Base-by-base conservation (phyloP, 768 basidiomycete genomes). In the Pulveroboletus frians region DNA sequence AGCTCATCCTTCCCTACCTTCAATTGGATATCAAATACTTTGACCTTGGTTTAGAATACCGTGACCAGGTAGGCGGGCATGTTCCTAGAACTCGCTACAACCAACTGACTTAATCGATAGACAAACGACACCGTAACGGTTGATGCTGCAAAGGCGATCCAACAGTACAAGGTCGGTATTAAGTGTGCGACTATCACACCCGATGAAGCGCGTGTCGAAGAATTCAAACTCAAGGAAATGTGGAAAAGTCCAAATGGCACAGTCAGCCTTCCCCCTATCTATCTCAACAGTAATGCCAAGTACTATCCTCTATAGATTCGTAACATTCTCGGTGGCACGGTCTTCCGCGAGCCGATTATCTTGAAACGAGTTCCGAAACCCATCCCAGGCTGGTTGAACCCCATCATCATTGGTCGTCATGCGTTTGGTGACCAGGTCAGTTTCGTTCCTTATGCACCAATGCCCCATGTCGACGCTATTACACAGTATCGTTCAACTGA, bases 131-230 rank as follows among this genome's bases (percentile, higher is more conserved):
- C 86, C 70, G 85, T 99, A 30, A 99, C 96, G 6, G 67, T 91
- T 52, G 93, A 97, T 10, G 87, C 93, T 23, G 94, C 95, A 15
- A 83, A 97, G 58, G 96, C 96, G 48, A 97, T 97, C 66, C 77
- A 88, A 49, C 79, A 96, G 70, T 83, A 96, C 79, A 85, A 85
- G 55, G 96, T 99, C 56, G 96, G 95, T 55, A 93, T 98, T 74
- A 99, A 99, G 71, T 99, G 95, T 73, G 95, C 94, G 35, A 98
- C 95, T 39, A 98, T 98, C 72, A 99, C 96, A 1, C 96, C 96
- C 6, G 96, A 99, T 65, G 95, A 98, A 67, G 92, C 84, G 20
- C 86, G 94, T 50, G 92, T 97, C 40, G 73, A 93, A 66, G 96
- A 98, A 71, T 99, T 96, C 80, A 90, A 92, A 43, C 78, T 99